Evolutionary conservation across 352 stramenopile genomes (phyloP).

Genomic region (Phytophthora citricola): DNA sequence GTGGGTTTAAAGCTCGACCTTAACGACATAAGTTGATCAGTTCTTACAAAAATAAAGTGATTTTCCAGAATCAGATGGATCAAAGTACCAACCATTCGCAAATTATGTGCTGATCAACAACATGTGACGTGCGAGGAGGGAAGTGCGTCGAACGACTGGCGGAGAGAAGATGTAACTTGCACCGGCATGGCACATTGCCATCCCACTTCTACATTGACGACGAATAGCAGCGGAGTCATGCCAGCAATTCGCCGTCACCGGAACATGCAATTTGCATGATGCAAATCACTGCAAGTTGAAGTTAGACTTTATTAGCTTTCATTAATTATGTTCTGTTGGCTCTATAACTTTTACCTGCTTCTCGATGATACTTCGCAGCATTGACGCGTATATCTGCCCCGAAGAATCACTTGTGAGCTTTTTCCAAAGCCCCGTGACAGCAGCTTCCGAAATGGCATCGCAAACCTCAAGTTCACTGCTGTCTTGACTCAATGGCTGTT

Average conservation of each 20-base stretch:
- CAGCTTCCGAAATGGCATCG: conserved; percentile 4
- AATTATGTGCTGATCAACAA: conserved; percentile 7
- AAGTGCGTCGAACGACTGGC: conserved; percentile 25
- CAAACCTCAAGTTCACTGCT: conserved; percentile 1
- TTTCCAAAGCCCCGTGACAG: conserved; percentile 29
- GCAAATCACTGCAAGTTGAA: conserved; percentile 21
- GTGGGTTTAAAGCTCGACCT: not conserved
- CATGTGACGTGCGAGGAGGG: conserved; percentile 32
- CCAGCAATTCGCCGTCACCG: not conserved
- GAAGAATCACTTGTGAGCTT: conserved; percentile 30
- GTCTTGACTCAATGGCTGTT: conserved; percentile 8
- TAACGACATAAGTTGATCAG: no score
- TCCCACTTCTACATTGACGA: not conserved
- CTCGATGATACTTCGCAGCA: conserved; percentile 16
- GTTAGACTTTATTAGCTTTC: conserved; percentile 12
- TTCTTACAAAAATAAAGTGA: conserved; percentile 11
- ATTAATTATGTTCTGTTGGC: conserved; percentile 7
- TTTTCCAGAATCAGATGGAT: conserved; percentile 13
- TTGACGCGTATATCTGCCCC: conserved; percentile 33
- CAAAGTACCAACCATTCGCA: no score
- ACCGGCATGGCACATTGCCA: not conserved
- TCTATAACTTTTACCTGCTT: not conserved
- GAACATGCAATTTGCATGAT: not conserved
- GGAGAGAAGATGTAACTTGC: conserved; percentile 7
- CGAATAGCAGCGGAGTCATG: conserved; percentile 3